Conservation (phyloP, 768 basidiomycete species). For the Suillus americanus region DNA sequence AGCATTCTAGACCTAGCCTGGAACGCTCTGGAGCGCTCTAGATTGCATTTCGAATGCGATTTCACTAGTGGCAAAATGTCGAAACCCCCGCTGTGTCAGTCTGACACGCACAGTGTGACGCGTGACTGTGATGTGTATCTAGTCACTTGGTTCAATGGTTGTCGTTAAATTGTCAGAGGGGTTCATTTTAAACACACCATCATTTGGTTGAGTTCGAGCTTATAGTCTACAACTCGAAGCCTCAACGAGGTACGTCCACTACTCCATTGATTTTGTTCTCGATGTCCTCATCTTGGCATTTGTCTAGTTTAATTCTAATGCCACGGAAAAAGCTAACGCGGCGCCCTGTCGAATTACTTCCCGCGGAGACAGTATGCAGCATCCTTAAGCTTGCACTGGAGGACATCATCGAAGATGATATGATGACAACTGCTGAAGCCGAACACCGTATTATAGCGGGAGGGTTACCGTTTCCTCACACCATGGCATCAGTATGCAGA, state of each 20-base stretch:
- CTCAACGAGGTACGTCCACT: not conserved
- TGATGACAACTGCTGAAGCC: not conserved
- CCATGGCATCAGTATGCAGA: not conserved
- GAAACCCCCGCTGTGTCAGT: too few species aligned
- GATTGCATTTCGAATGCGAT: too few species aligned
- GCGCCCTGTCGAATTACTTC: not conserved
- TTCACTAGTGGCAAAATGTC: too few species aligned
- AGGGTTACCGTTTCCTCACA: not conserved
- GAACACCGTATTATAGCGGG: not conserved
- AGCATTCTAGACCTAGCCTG: too few species aligned
- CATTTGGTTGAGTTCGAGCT: not conserved
- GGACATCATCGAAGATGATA: not conserved
- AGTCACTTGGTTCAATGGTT: too few species aligned
- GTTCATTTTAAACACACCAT: not conserved
- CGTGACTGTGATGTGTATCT: too few species aligned
- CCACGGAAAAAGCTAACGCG: slow-evolving; percentile 35
- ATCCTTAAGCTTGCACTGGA: not conserved
- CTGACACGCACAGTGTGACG: too few species aligned
- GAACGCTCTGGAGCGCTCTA: too few species aligned
- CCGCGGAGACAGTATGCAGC: not conserved
- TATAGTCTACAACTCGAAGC: not conserved
- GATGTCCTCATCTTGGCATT: not conserved
- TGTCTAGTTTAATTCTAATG: slow-evolving; percentile 12
- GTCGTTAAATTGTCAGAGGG: too few species aligned
- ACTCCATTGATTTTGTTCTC: not conserved